Evolutionary conservation across 148 eudicot species (phyloP), one percentile per base, ranked within the genome.

Genomic region (Dysphania ambrosioides): DNA sequence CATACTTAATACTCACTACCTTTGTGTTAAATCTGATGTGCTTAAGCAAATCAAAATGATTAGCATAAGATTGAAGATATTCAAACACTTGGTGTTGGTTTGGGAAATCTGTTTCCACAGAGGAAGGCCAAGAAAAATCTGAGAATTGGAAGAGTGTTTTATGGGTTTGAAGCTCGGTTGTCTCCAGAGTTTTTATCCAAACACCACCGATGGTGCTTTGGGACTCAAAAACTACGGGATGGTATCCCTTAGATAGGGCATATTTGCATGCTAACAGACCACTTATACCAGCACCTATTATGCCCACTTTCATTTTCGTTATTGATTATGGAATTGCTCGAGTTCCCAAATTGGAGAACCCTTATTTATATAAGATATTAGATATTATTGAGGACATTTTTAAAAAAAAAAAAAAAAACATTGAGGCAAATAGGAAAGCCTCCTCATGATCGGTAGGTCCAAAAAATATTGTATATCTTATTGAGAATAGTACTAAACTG

Each of bases 251-350:
- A 0, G 87, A 74, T 30, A 86, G 85, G 15, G 73, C 75, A 83
- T 87, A 93, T 55, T 87, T 93, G 68, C 97, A 93, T 27, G 96
- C 97, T 38, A 88, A 75, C 0, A 90, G 83, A 31, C 96, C 97
- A 68, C 96, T 87, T 13, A 88, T 73, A 0, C 96, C 96, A 4
- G 88, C 93, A 56, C 95, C 97, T 23, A 90, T 58, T 41, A 92
- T 88, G 30, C 80, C 92, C 9, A 88, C 78, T 71, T 63, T 80
- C 77, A 27, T 85, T 60, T 61, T 81, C 85, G 79, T 85, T 38
- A 53, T 60, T 38, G 42, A 38, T 3, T 38, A 38, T 38, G n/a
- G n/a, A n/a, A n/a, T n/a, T n/a, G n/a, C n/a, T n/a, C n/a, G n/a
- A n/a, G n/a, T n/a, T n/a, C n/a, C n/a, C n/a, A n/a, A n/a, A n/a